phyloP scores from a whole-genome alignment of 2,329 filamentous ascomycete species.

The Phyllosticta paracitricarpa region DNA sequence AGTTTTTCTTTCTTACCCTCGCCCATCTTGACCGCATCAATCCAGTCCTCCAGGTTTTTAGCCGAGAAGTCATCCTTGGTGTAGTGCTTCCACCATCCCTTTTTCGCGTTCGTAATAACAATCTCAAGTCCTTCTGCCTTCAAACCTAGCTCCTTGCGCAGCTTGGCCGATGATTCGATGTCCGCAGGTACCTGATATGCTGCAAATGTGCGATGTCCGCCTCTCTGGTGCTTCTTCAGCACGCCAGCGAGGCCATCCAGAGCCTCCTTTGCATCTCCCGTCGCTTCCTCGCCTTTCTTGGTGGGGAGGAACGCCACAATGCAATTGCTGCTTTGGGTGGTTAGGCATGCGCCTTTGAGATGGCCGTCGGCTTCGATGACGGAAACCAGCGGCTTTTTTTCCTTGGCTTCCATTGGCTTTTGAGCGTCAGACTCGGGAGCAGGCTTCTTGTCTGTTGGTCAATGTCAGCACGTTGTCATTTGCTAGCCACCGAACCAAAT shows the following conservation, averaged over 20 bases:
- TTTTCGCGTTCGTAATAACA: constrained; percentile 74
- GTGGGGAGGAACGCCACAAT: constrained; percentile 59
- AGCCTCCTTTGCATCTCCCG: constrained; percentile 30
- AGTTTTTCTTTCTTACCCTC: constrained; percentile 71
- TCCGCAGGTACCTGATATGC: constrained; percentile 63
- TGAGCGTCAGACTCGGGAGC: constrained; percentile 32
- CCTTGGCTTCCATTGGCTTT: constrained; percentile 42
- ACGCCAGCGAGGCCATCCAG: constrained; percentile 61
- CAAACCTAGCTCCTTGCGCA: constrained; percentile 56
- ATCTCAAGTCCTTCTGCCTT: constrained; percentile 52
- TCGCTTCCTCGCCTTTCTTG: constrained; percentile 20
- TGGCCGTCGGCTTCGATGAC: constrained; percentile 54
- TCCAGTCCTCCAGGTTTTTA: constrained; percentile 66
- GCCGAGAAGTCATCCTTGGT: constrained; percentile 46
- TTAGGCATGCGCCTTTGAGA: constrained; percentile 63
- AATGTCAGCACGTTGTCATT: constrained; percentile 37
- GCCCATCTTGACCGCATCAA: constrained; percentile 83
- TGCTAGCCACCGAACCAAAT: too few relatives aligned
- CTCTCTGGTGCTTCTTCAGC: constrained; percentile 61
- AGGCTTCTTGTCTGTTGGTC: constrained; percentile 18
- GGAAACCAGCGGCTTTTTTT: constrained; percentile 49
- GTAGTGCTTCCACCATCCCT: constrained; percentile 77
- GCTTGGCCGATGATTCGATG: constrained; percentile 45
- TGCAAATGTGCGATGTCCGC: constrained; percentile 64
- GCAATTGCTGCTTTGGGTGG: constrained; percentile 68